Evolutionary conservation across 768 basidiomycete genomes (phyloP), one percentile per base, ranked within the genome.

Genomic region (Tephrocybe sp.): DNA sequence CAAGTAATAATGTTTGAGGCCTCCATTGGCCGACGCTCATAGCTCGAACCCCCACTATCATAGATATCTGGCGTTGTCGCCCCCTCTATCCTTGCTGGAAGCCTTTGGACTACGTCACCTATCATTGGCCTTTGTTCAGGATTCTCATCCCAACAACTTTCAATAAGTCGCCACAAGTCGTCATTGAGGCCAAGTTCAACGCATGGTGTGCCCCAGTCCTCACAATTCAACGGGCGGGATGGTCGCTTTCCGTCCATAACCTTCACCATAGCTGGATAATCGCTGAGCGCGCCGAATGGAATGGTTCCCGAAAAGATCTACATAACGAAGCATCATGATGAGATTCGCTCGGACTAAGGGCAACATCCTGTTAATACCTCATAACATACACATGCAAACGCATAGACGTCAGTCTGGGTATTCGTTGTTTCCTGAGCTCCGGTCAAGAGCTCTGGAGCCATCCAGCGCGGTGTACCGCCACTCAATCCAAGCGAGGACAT

Each of bases 361-460:
- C 3, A 20, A 17, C 5, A n/a, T n/a, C n/a, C n/a, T n/a, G 7
- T 20, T 20, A 9, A 39, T 36, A 71, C 70, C 67, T 71, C 71
- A 47, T 68, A 71, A 9, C 62, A 51, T 32, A 68, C 59, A 48
- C 56, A 62, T 2, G 62, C 71, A 43, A 71, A 65, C 3, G 70
- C 60, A 45, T 73, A 71, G 23, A 71, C 65, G 44, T 71, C 70
- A 30, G 64, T 66, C 20, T 45, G 34, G 52, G 62, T 61, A 26
- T 47, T 60, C 8, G 43, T 58, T 1, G 24, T 33, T 3, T 37
- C 53, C 43, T 53, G 46, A 2, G 37, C 47, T 6, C 54, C 54
- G 34, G 51, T 39, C 9, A 59, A 28, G 11, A 57, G 36, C 37
- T 60, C 57, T 15, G 61, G 61, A 24, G 59, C 58, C 32, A 51